Evolutionary conservation across 1,284 basidiomycete species (phyloP).

Genomic region (Microbotryum lychnidis-dioicae): DNA sequence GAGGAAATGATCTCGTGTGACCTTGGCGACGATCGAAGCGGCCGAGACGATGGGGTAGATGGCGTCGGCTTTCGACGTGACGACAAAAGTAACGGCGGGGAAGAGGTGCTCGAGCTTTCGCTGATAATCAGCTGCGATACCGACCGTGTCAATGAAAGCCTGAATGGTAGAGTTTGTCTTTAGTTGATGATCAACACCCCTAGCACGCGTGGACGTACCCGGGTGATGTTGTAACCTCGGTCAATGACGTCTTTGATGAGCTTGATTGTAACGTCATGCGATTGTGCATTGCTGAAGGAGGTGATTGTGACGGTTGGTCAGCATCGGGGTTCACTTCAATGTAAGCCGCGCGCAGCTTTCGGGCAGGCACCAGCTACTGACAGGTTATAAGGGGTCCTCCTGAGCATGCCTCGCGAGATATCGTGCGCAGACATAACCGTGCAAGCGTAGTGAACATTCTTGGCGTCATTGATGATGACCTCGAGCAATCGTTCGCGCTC

Average conservation of each 20-base stretch:
- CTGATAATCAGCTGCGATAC: slow-evolving; percentile 76
- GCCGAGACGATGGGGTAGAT: slow-evolving; percentile 95
- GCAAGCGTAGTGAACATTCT: slow-evolving; percentile 71
- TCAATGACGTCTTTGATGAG: slow-evolving; percentile 76
- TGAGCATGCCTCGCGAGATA: slow-evolving; percentile 86
- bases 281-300: slow-evolving; percentile 63
- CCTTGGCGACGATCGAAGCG: slow-evolving; percentile 92
- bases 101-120: slow-evolving; percentile 67
- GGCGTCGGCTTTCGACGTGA: slow-evolving; percentile 86
- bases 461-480: slow-evolving; percentile 32
- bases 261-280: slow-evolving; percentile 80
- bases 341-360: neutral
- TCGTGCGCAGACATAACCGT: slow-evolving; percentile 80
- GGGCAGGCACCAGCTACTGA: slow-evolving; percentile 8
- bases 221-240: slow-evolving; percentile 71
- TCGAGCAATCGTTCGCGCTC: slow-evolving; percentile 38
- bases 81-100: slow-evolving; percentile 75
- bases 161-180: slow-evolving; percentile 38
- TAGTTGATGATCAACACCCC: neutral
- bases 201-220: slow-evolving; percentile 46
- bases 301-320: neutral
- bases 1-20: slow-evolving; percentile 84
- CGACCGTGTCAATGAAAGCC: slow-evolving; percentile 94
- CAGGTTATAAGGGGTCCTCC: slow-evolving; percentile 72
- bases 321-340: neutral